Evolutionary conservation across 345 rosid genomes (phyloP).

Genomic region (Brassica carinata): DNA sequence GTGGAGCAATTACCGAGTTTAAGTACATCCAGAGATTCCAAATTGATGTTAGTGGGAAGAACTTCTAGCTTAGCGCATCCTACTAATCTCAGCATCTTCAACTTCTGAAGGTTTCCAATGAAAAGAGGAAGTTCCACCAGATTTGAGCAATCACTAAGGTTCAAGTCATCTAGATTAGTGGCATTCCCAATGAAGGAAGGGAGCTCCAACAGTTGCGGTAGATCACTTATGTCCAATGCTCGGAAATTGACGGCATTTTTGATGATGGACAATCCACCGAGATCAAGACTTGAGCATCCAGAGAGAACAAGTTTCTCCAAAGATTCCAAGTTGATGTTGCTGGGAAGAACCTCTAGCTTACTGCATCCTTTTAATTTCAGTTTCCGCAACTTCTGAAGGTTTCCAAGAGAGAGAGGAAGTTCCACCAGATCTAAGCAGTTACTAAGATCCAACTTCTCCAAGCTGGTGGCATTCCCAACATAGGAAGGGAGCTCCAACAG

Average conservation of each 20-base stretch:
- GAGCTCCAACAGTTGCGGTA: not conserved
- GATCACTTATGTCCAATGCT: not conserved
- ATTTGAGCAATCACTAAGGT: not conserved
- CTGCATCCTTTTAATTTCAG: not conserved
- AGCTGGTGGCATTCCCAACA: no score
- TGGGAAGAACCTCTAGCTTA: not conserved
- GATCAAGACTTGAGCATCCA: not conserved
- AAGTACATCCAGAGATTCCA: not conserved
- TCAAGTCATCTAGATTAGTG: not conserved
- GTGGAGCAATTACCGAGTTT: rapidly evolving
- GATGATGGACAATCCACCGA: not conserved
- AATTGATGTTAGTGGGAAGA: slow-evolving; percentile 1
- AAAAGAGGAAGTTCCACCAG: not conserved
- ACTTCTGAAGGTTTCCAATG: not conserved
- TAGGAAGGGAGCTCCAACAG: not conserved
- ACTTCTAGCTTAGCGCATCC: not conserved
- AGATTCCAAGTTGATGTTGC: not conserved
- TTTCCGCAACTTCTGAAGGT: not conserved
- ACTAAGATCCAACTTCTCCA: no score
- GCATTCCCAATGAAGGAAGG: not conserved
- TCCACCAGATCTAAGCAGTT: no score
- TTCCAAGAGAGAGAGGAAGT: not conserved
- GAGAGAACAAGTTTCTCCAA: not conserved
- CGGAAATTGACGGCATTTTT: not conserved
- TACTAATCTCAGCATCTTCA: rapidly evolving